Evolutionary conservation across 345 rosid genomes (phyloP).

Genomic region (Syzygium aqueum): DNA sequence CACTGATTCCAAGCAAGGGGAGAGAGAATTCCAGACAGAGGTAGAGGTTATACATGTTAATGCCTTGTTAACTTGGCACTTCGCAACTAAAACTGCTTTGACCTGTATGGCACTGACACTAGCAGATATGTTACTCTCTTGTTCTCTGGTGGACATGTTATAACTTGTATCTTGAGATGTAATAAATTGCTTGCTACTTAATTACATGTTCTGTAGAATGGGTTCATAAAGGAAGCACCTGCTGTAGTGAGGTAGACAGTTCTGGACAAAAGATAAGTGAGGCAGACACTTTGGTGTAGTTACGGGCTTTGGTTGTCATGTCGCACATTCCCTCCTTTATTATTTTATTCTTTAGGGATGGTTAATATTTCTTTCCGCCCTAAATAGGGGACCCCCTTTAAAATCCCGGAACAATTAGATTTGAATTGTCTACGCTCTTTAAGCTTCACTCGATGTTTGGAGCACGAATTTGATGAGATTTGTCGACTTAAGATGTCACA

Average conservation of each 20-base stretch:
- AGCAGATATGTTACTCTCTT: not conserved
- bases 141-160: not conserved
- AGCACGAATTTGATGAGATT: not conserved
- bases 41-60: slow-evolving; percentile 21
- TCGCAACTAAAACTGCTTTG: not conserved
- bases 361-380: not conserved
- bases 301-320: not conserved
- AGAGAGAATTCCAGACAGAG: slow-evolving; percentile 97
- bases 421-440: not conserved
- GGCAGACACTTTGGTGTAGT: not conserved
- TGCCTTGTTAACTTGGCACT: not conserved
- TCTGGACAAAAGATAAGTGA: not conserved
- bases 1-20: slow-evolving; percentile 96
- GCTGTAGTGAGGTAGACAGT: not conserved
- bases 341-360: not conserved
- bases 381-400: not conserved
- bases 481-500: not conserved
- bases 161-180: not conserved
- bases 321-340: not conserved
- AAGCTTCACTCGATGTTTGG: not conserved
- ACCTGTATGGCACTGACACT: not conserved
- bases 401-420: not conserved
- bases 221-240: not conserved
- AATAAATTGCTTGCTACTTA: not conserved
- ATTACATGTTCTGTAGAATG: not conserved